Conservation (phyloP, 352 stramenopile genomes). For the Albugo candida region DNA sequence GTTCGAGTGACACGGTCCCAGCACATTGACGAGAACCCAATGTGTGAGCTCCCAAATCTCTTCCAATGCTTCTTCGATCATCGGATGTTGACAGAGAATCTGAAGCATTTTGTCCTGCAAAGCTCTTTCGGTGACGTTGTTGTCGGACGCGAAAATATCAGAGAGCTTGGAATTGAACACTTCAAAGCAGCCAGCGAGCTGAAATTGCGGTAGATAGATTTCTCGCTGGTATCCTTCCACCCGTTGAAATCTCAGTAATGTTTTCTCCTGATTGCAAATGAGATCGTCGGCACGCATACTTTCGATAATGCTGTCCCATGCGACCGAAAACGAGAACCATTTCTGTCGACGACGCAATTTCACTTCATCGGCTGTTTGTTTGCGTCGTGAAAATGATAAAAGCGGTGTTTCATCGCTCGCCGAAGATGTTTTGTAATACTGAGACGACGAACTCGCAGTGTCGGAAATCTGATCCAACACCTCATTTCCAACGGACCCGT, state of each 20-base stretch:
- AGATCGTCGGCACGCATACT: constrained; percentile 86
- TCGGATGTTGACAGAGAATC: constrained; percentile 48
- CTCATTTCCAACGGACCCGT: constrained; percentile 32
- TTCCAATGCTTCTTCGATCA: constrained; percentile 83
- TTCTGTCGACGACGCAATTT: constrained; percentile 91
- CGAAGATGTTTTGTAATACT: background rate
- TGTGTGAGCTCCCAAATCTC: constrained; percentile 95
- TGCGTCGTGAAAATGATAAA: constrained; percentile 69
- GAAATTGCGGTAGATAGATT: constrained; percentile 96
- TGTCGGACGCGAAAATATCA: constrained; percentile 47
- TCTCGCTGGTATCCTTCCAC: constrained; percentile 91
- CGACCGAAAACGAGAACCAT: constrained; percentile 95
- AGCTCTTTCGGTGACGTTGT: constrained; percentile 37
- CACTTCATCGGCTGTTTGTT: constrained; percentile 55
- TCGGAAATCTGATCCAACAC: constrained; percentile 16
- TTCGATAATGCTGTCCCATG: constrained; percentile 95
- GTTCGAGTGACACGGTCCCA: constrained; percentile 87
- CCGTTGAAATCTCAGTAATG: constrained; percentile 90
- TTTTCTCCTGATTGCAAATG: constrained; percentile 76
- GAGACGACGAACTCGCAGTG: constrained; percentile 1
- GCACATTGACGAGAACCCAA: constrained; percentile 87
- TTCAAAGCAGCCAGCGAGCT: constrained; percentile 93
- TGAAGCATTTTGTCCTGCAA: constrained; percentile 73
- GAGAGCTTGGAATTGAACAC: constrained; percentile 60
- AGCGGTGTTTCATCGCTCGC: constrained; percentile 45